Base-by-base conservation (phyloP, 345 rosid species). In the Isatis tinctoria region DNA sequence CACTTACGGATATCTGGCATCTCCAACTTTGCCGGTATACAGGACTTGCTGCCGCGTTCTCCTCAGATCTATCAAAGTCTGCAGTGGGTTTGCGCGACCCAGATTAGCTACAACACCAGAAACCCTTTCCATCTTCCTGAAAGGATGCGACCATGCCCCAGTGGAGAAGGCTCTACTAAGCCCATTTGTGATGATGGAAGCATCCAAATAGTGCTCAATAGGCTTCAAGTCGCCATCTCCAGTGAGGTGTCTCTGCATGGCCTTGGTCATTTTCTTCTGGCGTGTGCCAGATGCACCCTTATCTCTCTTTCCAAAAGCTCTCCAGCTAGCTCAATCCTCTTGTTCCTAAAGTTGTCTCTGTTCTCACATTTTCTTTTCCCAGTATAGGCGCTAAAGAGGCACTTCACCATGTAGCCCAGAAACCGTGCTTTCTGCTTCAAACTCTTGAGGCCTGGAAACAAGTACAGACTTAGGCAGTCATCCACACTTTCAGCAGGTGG, bases 1-100 rank as follows among this genome's bases (percentile, higher is more conserved):
- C 37, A 82, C 97, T 94, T 84, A 94, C 97, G 97, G 97, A 68
- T 88, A 94, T 90, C 99, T 80, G 4, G 99, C 96, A 87, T 90
- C 97, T 80, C 97, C 97, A 82, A 90, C 97, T 83, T 86, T 92
- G 83, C 97, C 99, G 3, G 96, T 88, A 79, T 90, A 91, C 13
- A 58, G 74, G 74, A 94, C 97, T 47, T 86, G 97, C 53, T 91
- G 96, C 2, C 97, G 83, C 52, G 89, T 86, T 86, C 80, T 94
- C 73, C 99, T 86, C 82, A 87, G 80, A 76, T 94, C 99, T 69
- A 85, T 80, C 81, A 87, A 72, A 26, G 93, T 82, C 79, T 94
- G 99, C 80, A 92, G 65, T 37, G 99, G 90, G 84, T 94, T 91
- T 78, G 96, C 81, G 39, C 96, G 90, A 37, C 97, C 86, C 51